Conservation (phyloP, 2,329 filamentous ascomycete species). For the Penicillium aurantiogriseum region DNA sequence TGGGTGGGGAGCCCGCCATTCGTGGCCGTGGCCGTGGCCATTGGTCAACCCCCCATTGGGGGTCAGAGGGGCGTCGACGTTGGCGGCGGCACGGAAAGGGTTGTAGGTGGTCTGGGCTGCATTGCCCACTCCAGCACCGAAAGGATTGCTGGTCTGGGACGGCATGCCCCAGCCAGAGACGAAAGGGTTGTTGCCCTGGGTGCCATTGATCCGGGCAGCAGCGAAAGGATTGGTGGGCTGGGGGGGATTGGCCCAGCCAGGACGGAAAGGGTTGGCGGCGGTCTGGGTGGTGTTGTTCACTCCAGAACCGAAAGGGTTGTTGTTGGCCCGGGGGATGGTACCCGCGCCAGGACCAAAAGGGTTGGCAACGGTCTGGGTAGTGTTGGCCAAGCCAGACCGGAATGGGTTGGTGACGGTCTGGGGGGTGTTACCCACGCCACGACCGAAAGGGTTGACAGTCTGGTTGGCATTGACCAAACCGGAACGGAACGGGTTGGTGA, state of each 20-base stretch:
- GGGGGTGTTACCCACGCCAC: not conserved
- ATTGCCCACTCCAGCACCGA: not conserved
- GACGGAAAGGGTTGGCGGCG: not conserved
- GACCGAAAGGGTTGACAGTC: not conserved
- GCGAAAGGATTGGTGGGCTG: not conserved
- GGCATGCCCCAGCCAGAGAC: not conserved
- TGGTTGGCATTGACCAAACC: not conserved
- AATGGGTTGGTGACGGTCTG: not conserved
- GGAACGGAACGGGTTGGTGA: not conserved
- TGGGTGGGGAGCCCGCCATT: not conserved
- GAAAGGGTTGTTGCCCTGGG: not conserved
- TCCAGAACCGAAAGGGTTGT: not conserved
- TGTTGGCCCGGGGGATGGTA: not conserved
- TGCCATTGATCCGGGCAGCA: not conserved
- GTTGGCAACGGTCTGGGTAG: not conserved
- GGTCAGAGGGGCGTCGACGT: not conserved
- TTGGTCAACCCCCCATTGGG: not conserved
- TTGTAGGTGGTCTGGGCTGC: not conserved
- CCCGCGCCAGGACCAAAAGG: not conserved
- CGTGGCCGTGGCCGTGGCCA: not conserved
- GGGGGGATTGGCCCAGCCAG: not conserved
- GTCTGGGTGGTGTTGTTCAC: not conserved
- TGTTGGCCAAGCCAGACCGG: not conserved
- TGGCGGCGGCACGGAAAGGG: not conserved
- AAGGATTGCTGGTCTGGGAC: not conserved